Evolutionary conservation across 1,284 basidiomycete species (phyloP), one percentile per base, ranked within the genome.

Genomic region (Leccinum pachyderme): DNA sequence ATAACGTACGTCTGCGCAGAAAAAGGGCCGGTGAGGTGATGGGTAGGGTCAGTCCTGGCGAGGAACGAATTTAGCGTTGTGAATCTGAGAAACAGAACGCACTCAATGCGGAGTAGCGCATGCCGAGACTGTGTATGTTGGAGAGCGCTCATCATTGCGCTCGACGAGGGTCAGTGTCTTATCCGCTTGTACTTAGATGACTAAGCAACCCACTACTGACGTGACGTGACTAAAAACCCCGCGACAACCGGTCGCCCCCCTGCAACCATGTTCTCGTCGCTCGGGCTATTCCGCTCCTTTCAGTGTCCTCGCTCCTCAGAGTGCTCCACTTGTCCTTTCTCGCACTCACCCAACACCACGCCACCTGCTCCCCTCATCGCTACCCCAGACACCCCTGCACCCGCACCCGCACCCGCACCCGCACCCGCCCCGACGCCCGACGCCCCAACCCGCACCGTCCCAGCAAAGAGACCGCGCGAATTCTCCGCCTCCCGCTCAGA

Each of bases 271-370:
- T 91, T 93, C 68, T 78, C 86, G 9, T 73, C 80, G 1, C 67
- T 78, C 7, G 76, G 77, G 9, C 76, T 87, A 11, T 91, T 92
- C 68, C 75, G 75, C 24, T 70, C 72, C 4, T 63, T 86, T n/a
- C 69, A 78, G 22, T 93, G 90, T 74, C 89, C 89, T 12, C 78
- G 84, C 31, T 67, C 58, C 57, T 53, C 62, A 1, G 57, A 65
- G 27, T 91, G 89, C 65, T 65, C 63, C 5, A 74, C 81, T n/a
- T 92, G 90, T 66, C 62, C 87, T 25, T 91, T 86, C 72, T 84
- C 82, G 31, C 89, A 91, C 69, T 66, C 72, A 6, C 57, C 65
- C 3, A 72, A 77, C 52, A 55, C 78, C 52, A 55, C 78, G 18
- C 72, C 73, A 0, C 68, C 67, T 3, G 54, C 70, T 0, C 73